Evolutionary conservation across 2,329 filamentous ascomycete species (phyloP), one percentile per base, ranked within the genome.

Genomic region (Thielaviopsis euricoi): DNA sequence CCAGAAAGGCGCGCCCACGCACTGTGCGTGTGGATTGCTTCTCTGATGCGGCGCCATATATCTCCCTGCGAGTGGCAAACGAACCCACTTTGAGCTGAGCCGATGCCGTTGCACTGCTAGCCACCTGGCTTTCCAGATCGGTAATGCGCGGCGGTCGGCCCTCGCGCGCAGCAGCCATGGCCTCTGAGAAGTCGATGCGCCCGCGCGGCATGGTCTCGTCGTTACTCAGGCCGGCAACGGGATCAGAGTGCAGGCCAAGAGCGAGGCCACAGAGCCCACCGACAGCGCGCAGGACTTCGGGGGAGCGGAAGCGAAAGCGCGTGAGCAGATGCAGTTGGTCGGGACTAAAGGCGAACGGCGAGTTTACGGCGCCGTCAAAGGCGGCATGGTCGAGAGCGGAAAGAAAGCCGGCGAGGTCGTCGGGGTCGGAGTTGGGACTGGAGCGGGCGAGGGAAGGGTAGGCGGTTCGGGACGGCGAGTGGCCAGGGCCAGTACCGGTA

Each of bases 251-350:
- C 7, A 81, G 67, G 15, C 78, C 78, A 5, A 67, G 68, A 19
- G 74, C 75, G 19, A 81, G 70, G n/a, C 78, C 78, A 9, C 67
- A 63, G 13, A 80, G 64, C 17, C 78, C 77, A n/a, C 78, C 78
- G 61, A 81, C 70, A 17, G 73, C 74, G 53, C 72, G 70, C 40
- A 78, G 74, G 12, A 74, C 76, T 9, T 71, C 59, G n/a, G 43
- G 43, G 12, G 43, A 48, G 6, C 77, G 67, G 19, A 69, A 76
- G 56, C 76, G 75, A 23, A 74, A 71, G n/a, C 73, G 75, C 29
- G 78, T 64, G 33, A 81, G 71, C 59, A 76, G 77, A 64, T 76
- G 75, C 2, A 81, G 67, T 58, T 80, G 77, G 3, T 71, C 71
- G 1, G 77, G 75, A 0, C 74, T 73, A 60, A 80, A 81, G 13